Conservation (phyloP, 2,329 filamentous ascomycete species). For the Diaporthe vaccinii region DNA sequence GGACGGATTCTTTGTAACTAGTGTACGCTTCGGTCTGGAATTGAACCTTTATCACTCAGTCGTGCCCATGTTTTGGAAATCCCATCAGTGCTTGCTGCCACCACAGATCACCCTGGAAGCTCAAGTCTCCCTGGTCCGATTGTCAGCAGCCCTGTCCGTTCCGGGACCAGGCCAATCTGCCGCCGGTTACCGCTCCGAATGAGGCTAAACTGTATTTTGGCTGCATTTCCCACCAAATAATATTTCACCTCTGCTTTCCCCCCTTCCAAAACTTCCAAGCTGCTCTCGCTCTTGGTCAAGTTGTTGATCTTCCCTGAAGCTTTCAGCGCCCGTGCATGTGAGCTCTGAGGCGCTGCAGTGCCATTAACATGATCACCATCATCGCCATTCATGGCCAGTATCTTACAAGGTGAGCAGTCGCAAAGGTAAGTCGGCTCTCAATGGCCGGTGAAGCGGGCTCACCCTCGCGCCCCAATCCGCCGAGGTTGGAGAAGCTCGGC, state of each 20-base stretch:
- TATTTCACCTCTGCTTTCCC: neutral
- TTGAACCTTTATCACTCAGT: slow-evolving; percentile 25
- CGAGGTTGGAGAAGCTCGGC: slow-evolving; percentile 48
- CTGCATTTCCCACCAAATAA: slow-evolving; percentile 20
- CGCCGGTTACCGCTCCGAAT: slow-evolving; percentile 28
- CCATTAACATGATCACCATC: neutral
- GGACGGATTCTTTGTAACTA: slow-evolving; percentile 37
- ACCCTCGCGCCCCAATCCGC: slow-evolving; percentile 27
- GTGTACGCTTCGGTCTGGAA: slow-evolving; percentile 33
- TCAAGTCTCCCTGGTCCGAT: neutral
- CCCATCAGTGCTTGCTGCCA: neutral
- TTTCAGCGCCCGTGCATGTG: neutral
- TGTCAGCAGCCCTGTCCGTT: neutral
- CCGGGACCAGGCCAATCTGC: slow-evolving; percentile 24
- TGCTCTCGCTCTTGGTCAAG: neutral
- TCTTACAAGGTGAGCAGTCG: slow-evolving; percentile 3
- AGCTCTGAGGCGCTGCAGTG: neutral
- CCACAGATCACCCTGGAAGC: neutral
- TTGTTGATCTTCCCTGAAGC: neutral
- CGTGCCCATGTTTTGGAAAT: neutral
- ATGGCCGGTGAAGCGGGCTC: neutral
- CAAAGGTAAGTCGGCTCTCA: slow-evolving; percentile 2
- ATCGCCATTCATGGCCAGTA: neutral
- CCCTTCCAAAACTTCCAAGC: neutral
- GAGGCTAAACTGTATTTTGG: slow-evolving; percentile 25